phyloP scores from a whole-genome alignment of 805 yeast species.

The Hemisphaericaspora nanyangensis region DNA sequence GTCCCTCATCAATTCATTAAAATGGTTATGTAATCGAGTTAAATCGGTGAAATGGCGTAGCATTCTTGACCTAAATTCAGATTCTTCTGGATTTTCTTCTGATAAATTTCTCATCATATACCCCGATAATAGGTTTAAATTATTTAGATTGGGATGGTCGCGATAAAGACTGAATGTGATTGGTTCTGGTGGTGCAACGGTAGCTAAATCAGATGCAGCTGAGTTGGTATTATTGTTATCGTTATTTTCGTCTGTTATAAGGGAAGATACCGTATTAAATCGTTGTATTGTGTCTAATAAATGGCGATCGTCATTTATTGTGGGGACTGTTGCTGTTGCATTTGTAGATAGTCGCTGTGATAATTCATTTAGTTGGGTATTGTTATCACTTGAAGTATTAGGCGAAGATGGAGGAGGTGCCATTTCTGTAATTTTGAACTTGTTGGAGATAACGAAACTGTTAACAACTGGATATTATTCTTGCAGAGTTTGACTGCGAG shows the following conservation, averaged over 20 bases:
- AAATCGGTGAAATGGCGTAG: conserved; percentile 8
- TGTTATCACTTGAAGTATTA: neutral
- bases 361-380: neutral
- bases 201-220: no score
- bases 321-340: neutral
- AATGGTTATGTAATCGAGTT: conserved; percentile 6
- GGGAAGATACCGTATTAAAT: neutral
- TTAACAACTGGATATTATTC: no score
- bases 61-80: conserved; percentile 8
- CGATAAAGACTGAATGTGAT: no score
- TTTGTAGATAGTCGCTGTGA: neutral
- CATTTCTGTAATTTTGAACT: no score
- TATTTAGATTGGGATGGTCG: conserved; percentile 1
- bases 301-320: no score
- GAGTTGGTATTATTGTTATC: no score
- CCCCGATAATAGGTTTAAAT: conserved; percentile 5
- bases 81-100: conserved; percentile 1
- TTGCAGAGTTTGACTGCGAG: no score
- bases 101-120: conserved; percentile 6
- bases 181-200: no score
- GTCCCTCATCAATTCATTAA: conserved; percentile 2
- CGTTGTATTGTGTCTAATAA: no score
- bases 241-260: no score
- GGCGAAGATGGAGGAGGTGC: conserved; percentile 5
- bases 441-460: no score